Conservation (phyloP, 2,329 filamentous ascomycete species). For the Dothideomycetes sp. region DNA sequence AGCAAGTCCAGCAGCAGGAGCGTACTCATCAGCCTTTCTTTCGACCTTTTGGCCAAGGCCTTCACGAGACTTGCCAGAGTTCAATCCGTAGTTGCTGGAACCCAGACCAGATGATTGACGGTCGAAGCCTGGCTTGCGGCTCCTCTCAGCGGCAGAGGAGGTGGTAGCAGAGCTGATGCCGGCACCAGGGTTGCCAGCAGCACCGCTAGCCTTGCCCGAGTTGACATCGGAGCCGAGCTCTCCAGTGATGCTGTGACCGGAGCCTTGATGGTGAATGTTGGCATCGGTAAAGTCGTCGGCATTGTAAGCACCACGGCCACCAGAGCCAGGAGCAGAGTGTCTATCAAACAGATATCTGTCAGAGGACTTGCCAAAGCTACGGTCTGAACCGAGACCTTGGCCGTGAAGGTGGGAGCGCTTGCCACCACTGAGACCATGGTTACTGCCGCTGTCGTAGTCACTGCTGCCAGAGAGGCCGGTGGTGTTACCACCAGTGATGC, state of each 20-base stretch:
- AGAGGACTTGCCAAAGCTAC: slow-evolving; percentile 3
- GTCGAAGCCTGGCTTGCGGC: not conserved
- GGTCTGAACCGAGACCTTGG: slow-evolving; percentile 2
- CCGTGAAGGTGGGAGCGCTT: slow-evolving; percentile 1
- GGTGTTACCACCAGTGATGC: not conserved
- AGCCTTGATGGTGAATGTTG: slow-evolving; percentile 6
- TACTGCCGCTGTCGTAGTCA: not conserved
- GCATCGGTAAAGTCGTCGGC: slow-evolving; percentile 5
- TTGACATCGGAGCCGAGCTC: slow-evolving; percentile 3
- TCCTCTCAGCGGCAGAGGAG: not conserved
- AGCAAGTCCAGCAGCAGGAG: not conserved
- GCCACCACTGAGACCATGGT: slow-evolving; percentile 3
- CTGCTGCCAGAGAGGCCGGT: not conserved
- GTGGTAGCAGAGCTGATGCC: not conserved
- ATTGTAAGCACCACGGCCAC: slow-evolving; percentile 2
- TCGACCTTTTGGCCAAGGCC: not conserved
- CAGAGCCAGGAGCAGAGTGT: slow-evolving; percentile 4
- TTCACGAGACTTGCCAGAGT: not conserved
- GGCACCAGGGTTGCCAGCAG: not conserved
- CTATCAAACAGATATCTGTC: slow-evolving; percentile 5
- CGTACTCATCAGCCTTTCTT: not conserved
- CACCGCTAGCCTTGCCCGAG: not conserved
- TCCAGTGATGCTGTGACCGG: not conserved
- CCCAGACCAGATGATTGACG: not conserved
- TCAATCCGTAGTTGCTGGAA: not conserved